These are phyloP conservation scores for Arachis hypogaea DNA, from an alignment of 306 rosid species.

Conservation along the genomic window DNA sequence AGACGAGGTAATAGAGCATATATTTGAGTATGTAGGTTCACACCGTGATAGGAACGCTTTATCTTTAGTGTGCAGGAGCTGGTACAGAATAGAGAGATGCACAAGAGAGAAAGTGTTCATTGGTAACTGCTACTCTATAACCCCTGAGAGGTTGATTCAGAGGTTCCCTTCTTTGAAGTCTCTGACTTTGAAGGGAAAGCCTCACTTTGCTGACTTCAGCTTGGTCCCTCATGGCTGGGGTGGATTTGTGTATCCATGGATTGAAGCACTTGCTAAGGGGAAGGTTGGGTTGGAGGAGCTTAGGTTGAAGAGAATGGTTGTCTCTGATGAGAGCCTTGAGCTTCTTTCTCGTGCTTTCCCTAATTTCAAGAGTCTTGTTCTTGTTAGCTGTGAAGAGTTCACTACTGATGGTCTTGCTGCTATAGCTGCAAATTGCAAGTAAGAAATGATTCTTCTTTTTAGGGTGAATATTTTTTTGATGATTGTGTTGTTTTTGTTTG, in stretches of 20 bases:
- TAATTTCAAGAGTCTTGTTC: slow-evolving; percentile 81
- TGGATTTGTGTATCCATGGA: slow-evolving; percentile 77
- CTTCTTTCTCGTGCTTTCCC: slow-evolving; percentile 75
- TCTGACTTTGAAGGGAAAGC: slow-evolving; percentile 85
- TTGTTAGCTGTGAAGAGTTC: slow-evolving; percentile 93
- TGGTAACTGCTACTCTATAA: slow-evolving; percentile 87
- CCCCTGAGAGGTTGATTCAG: slow-evolving; percentile 69
- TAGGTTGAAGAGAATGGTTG: slow-evolving; percentile 87
- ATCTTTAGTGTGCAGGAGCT: slow-evolving; percentile 83
- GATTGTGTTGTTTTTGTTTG: background rate
- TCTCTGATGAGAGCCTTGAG: slow-evolving; percentile 82
- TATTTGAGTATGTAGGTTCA: slow-evolving; percentile 71
- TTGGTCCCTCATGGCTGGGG: slow-evolving; percentile 93
- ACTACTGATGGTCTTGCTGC: slow-evolving; percentile 91
- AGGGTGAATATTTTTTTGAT: background rate
- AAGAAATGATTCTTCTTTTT: background rate
- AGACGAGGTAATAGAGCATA: slow-evolving; percentile 89
- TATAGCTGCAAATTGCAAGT: slow-evolving; percentile 92
- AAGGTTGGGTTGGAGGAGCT: slow-evolving; percentile 76
- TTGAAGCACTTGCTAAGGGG: slow-evolving; percentile 63
- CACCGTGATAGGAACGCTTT: slow-evolving; percentile 81
- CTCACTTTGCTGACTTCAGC: slow-evolving; percentile 97
- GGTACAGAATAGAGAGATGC: slow-evolving; percentile 80
- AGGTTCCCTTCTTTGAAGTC: slow-evolving; percentile 75
- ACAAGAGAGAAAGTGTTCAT: slow-evolving; percentile 73